These are phyloP conservation scores for Pinus tabuliformis DNA, from an alignment of 75 land plant species.

Conservation along the genomic window DNA sequence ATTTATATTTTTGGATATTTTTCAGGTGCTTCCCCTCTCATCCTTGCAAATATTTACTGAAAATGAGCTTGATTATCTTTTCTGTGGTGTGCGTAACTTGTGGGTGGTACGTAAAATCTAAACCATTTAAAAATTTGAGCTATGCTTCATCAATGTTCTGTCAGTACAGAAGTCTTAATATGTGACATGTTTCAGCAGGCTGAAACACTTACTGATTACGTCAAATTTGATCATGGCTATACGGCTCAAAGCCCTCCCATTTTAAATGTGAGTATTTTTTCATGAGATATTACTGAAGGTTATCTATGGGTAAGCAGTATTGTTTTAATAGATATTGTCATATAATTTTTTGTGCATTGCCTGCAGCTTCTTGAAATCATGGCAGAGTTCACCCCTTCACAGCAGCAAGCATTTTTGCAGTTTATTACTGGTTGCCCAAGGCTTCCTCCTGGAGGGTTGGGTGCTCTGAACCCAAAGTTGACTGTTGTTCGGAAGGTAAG, in stretches of 20 bases:
- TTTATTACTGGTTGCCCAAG: slow-evolving; percentile 88
- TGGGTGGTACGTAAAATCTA: slow-evolving; percentile 41
- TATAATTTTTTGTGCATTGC: background rate
- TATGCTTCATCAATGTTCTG: slow-evolving; percentile 14
- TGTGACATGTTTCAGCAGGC: slow-evolving; percentile 11
- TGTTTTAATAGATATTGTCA: background rate
- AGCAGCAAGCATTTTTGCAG: slow-evolving; percentile 63
- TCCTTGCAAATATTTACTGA: slow-evolving; percentile 56
- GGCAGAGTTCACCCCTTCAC: slow-evolving; percentile 24
- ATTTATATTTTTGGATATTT: background rate
- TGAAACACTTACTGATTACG: slow-evolving; percentile 38
- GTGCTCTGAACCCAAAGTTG: slow-evolving; percentile 64
- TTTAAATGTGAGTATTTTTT: slow-evolving; percentile 38
- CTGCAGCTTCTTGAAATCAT: slow-evolving; percentile 69
- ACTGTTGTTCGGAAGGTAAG: slow-evolving; percentile 78
- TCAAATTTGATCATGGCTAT: slow-evolving; percentile 82
- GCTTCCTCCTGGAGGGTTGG: slow-evolving; percentile 77
- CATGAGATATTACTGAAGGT: background rate
- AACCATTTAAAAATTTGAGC: slow-evolving; percentile 5
- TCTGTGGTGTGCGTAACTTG: slow-evolving; percentile 62
- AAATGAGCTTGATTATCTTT: slow-evolving; percentile 57
- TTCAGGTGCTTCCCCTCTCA: slow-evolving; percentile 61
- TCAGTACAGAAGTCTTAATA: background rate
- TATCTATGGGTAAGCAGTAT: background rate
- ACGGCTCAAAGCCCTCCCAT: slow-evolving; percentile 60